phyloP scores from a whole-genome alignment of 176 grass and related monocot genomes.

The Coix lacrymajobi region DNA sequence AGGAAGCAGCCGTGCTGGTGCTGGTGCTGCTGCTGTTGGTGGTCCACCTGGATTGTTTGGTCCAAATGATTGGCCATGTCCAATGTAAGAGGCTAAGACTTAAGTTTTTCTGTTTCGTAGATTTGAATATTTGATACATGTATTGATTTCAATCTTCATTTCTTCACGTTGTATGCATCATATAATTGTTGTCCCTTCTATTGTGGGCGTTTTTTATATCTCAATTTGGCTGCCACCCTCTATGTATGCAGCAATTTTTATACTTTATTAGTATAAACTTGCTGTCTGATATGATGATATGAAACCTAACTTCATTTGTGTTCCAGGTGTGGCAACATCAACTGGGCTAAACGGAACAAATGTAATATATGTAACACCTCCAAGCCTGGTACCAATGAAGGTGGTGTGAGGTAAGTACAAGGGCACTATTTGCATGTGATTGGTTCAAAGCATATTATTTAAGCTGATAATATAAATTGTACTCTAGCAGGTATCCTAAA shows the following conservation, averaged over 20 bases:
- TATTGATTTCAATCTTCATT: neutral
- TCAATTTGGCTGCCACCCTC: neutral
- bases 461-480: neutral
- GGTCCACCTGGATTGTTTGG: conserved; percentile 94
- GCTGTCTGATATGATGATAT: neutral
- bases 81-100: conserved; percentile 57
- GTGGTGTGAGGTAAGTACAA: conserved; percentile 67
- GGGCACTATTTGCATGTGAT: neutral
- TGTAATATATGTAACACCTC: conserved; percentile 98
- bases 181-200: neutral
- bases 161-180: neutral
- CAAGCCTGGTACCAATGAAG: conserved; percentile 86
- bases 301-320: neutral
- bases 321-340: conserved; percentile 90
- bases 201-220: neutral
- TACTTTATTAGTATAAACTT: neutral
- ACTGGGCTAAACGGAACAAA: conserved; percentile 93
- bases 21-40: conserved; percentile 53
- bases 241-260: neutral
- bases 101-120: neutral
- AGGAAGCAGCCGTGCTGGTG: conserved; percentile 35
- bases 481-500: neutral
- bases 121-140: neutral
- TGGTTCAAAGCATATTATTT: neutral
- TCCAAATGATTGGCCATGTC: conserved; percentile 96